Evolutionary conservation across 352 stramenopile genomes (phyloP).

Genomic region (Thalassiosira mediterranea): DNA sequence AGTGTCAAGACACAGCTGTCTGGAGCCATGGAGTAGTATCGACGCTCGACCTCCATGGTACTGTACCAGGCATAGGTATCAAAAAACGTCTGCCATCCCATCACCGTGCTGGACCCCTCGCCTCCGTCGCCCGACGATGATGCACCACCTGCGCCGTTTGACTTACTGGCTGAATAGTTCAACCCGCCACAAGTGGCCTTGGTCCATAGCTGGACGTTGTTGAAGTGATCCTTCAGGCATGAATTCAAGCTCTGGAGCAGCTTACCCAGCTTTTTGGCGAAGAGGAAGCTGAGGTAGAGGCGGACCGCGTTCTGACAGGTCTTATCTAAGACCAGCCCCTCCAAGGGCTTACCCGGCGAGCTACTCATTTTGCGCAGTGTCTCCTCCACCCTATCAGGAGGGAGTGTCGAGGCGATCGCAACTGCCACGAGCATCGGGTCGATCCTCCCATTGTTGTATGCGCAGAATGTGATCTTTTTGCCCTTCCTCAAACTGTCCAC

Average conservation of each 20-base stretch:
- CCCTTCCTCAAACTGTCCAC: constrained; percentile 68
- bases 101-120: constrained; percentile 31
- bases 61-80: constrained; percentile 74
- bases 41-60: constrained; percentile 76
- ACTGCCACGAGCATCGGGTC: constrained; percentile 69
- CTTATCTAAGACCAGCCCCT: constrained; percentile 35
- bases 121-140: constrained; percentile 17
- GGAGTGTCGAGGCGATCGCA: constrained; percentile 71
- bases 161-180: constrained; percentile 49
- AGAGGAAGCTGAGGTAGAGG: constrained; percentile 72
- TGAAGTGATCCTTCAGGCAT: constrained; percentile 81
- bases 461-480: constrained; percentile 71
- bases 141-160: not conserved
- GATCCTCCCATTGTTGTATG: constrained; percentile 66
- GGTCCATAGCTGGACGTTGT: constrained; percentile 73
- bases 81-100: constrained; percentile 82
- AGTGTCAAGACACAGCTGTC: constrained; percentile 81
- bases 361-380: constrained; percentile 14
- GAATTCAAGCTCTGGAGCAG: constrained; percentile 75
- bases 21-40: constrained; percentile 76
- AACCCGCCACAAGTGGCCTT: constrained; percentile 69
- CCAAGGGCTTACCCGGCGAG: constrained; percentile 16
- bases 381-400: constrained; percentile 43
- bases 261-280: constrained; percentile 76
- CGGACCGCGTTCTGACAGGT: constrained; percentile 59